These are phyloP conservation scores for Arachis monticola DNA, from an alignment of 331 rosid species.

Conservation along the genomic window DNA sequence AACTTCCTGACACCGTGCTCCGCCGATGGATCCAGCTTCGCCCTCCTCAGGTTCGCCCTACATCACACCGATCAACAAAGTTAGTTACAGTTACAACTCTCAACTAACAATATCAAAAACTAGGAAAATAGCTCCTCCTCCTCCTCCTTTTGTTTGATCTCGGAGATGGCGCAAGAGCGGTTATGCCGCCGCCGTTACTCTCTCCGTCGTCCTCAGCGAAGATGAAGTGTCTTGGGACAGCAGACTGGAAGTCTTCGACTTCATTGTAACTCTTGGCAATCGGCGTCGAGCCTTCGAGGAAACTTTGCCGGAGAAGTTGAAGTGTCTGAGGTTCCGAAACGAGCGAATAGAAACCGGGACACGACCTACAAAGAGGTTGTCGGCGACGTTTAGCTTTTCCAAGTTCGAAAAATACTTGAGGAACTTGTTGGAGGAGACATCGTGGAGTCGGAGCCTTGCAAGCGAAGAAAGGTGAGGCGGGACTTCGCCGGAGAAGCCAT, in stretches of 20 bases:
- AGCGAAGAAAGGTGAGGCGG: no score
- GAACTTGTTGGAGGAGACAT: no score
- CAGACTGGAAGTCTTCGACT: no score
- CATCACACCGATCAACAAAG: neutral
- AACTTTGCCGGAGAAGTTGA: no score
- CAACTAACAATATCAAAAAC: no score
- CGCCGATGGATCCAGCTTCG: constrained; percentile 86
- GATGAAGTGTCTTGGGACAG: constrained; percentile 60
- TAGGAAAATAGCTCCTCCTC: neutral
- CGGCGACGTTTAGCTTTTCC: no score
- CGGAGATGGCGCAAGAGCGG: constrained; percentile 23
- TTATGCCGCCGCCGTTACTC: neutral
- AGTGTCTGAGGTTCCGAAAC: no score
- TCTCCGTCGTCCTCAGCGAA: constrained; percentile 54
- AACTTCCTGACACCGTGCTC: constrained; percentile 86
- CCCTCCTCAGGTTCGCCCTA: constrained; percentile 62
- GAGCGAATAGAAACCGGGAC: no score
- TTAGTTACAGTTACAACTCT: neutral
- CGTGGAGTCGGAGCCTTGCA: no score
- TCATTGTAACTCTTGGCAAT: constrained; percentile 37
- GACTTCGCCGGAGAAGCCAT: no score
- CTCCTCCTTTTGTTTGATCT: neutral
- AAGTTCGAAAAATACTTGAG: no score
- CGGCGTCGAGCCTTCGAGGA: constrained; percentile 51
- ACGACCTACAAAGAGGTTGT: no score